A percentile compares a stretch with the other conserved stretches of the same genome.
phyloP scores from a whole-genome alignment of 2,329 filamentous ascomycete genomes.

The Trichophyton verrucosum region DNA sequence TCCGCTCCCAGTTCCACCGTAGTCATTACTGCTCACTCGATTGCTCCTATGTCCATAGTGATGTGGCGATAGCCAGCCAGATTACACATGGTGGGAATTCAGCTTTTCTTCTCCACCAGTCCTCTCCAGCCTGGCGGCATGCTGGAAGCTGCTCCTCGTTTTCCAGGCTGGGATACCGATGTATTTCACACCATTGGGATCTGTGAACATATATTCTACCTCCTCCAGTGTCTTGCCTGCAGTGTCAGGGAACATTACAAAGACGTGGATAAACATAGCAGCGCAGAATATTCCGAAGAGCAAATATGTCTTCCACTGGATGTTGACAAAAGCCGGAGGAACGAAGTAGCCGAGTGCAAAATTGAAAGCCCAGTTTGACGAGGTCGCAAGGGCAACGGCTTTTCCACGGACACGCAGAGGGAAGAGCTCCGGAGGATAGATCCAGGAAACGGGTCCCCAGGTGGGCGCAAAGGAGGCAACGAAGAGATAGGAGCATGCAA shows the following conservation, averaged over 20 bases:
- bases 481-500: conserved; percentile 60
- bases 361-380: conserved; percentile 53
- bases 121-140: conserved; percentile 21
- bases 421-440: conserved; percentile 51
- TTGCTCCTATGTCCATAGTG: not conserved
- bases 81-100: not conserved
- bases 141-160: conserved; percentile 22
- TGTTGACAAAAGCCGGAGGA: conserved; percentile 46
- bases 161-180: conserved; percentile 30
- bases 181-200: conserved; percentile 25
- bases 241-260: conserved; percentile 55
- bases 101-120: conserved; percentile 17
- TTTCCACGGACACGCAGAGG: conserved; percentile 52
- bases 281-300: conserved; percentile 63
- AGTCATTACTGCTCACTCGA: not conserved
- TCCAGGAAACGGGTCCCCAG: conserved; percentile 49
- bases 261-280: conserved; percentile 55
- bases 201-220: conserved; percentile 57
- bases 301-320: conserved; percentile 54
- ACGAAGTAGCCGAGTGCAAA: conserved; percentile 45
- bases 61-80: not conserved
- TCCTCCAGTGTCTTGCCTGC: conserved; percentile 64
- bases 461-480: conserved; percentile 56
- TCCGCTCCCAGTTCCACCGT: not conserved
- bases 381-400: conserved; percentile 49